Base-by-base conservation (phyloP, 2,329 filamentous ascomycete species). In the Colletotrichum gigasporum region DNA sequence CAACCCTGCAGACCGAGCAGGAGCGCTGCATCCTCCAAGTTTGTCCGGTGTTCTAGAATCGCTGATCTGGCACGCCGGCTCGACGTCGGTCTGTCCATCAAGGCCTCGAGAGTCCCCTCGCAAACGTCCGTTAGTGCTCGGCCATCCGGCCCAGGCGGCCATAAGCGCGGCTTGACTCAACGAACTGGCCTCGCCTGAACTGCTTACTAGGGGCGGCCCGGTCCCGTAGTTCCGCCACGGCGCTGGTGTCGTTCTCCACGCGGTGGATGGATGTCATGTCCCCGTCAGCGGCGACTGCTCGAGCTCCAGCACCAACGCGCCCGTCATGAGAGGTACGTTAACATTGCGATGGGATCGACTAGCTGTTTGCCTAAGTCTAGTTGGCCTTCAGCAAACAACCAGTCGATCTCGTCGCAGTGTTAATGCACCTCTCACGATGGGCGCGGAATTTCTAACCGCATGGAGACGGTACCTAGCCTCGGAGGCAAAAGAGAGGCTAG, bases 161-260 rank as follows among this genome's bases (percentile, higher is more conserved):
- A 52, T n/a, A 9, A 22, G 6, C 3, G 32, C 53, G 60, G 35
- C 16, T 45, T 44, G 20, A 20, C 16, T 32, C 30, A n/a, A 9
- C 1, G 18, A 55, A 44, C 2, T 42, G 12, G 24, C 14, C 5
- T 51, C 2, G 14, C 24, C 44, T 37, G 9, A 12, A 39, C 5
- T 14, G 4, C 12, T 60, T 10, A 18, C 54, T 63, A 63, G 60
- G 60, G 45, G 39, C 60, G 60, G 60, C 55, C 60, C 60, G 60
- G 60, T 42, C 60, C 54, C 42, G 32, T 24, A 16, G 24, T 60
- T 53, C 55, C 39, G 55, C 12, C 18, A 30, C 18, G 41, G 45
- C 24, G 30, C 28, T 50, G 18, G 18, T n/a, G 12, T 32, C 18
- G 28, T 28, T 8, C 26, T 44, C 26, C 42, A 8, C 12, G 30